A percentile compares a stretch with the other conserved stretches of the same genome.
phyloP scores from a whole-genome alignment of 1,284 basidiomycete species.

The Tilletia caries region DNA sequence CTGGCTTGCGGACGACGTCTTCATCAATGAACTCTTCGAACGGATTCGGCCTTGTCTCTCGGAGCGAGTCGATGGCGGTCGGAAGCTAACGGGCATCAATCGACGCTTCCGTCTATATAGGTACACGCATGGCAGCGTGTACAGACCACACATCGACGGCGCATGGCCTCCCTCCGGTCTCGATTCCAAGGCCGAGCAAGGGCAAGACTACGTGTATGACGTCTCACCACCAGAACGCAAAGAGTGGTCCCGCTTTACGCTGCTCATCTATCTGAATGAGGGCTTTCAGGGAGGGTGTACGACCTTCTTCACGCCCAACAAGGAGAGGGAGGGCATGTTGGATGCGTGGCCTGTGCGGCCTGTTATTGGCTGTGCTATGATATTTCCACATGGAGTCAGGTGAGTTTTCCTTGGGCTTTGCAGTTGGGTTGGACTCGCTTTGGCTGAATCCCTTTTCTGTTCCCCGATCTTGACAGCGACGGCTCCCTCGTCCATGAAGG shows the following conservation, averaged over 20 bases:
- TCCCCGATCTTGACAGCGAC: not conserved
- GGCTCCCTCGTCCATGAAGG: conserved; percentile 13
- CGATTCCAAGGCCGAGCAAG: not conserved
- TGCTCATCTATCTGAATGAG: conserved; percentile 14
- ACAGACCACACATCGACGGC: conserved; percentile 10
- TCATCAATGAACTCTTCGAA: conserved; percentile 8
- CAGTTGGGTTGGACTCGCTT: too few relatives aligned
- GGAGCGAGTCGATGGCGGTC: conserved; percentile 9
- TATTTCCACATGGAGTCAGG: conserved; percentile 9
- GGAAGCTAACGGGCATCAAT: conserved; percentile 10
- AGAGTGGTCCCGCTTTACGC: conserved; percentile 15
- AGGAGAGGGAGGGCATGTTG: conserved; percentile 7
- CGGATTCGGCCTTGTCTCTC: conserved; percentile 4
- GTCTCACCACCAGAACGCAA: conserved; percentile 9
- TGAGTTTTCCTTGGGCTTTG: too few relatives aligned
- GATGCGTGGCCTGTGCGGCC: conserved; percentile 12
- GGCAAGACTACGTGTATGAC: conserved; percentile 15
- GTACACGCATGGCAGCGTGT: conserved; percentile 5
- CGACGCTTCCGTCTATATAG: conserved; percentile 5
- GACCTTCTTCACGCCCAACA: conserved; percentile 15
- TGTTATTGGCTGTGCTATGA: conserved; percentile 6
- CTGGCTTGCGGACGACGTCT: conserved; percentile 10
- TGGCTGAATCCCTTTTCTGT: too few relatives aligned
- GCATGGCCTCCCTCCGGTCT: conserved; percentile 11
- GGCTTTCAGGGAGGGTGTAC: conserved; percentile 12